phyloP scores from a whole-genome alignment of 2,329 filamentous ascomycete species.

The Lachnum nothofagi region DNA sequence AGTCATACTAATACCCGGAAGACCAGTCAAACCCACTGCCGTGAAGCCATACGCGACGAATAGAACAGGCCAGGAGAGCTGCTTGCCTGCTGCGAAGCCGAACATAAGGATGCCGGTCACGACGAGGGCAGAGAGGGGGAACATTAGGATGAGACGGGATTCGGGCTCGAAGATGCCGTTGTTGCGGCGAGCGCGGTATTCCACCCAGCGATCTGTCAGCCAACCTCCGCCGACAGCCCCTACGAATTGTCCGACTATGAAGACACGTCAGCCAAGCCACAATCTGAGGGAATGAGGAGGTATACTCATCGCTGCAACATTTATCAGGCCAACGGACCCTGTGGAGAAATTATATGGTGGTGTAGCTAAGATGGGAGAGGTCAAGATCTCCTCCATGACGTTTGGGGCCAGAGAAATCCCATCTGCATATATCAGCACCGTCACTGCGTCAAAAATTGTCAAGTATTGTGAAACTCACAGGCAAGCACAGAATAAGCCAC shows the following conservation, averaged over 20 bases:
- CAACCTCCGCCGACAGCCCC: conserved; percentile 41
- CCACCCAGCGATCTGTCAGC: conserved; percentile 40
- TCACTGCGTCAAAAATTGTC: too few species aligned
- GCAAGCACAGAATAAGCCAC: conserved; percentile 4
- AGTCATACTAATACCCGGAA: conserved; percentile 41
- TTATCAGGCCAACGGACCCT: conserved; percentile 5
- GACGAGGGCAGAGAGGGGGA: conserved; percentile 34
- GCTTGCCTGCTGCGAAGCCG: conserved; percentile 40
- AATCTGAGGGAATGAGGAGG: not conserved
- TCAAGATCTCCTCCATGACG: not conserved
- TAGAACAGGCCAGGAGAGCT: conserved; percentile 39
- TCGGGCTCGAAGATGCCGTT: conserved; percentile 43
- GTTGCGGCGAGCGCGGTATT: conserved; percentile 38
- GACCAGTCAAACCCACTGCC: conserved; percentile 39
- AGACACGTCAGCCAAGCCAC: not conserved
- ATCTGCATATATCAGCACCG: not conserved
- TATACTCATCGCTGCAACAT: conserved; percentile 3
- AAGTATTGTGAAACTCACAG: conserved; percentile 1
- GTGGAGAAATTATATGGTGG: conserved; percentile 8
- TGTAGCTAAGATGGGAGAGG: not conserved
- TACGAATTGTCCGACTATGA: conserved; percentile 37
- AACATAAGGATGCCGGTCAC: conserved; percentile 41
- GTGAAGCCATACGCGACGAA: conserved; percentile 46
- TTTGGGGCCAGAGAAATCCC: not conserved
- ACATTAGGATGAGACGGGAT: conserved; percentile 38